Evolutionary conservation across 345 rosid species (phyloP).

Genomic region (Mallotus nudiflorus): DNA sequence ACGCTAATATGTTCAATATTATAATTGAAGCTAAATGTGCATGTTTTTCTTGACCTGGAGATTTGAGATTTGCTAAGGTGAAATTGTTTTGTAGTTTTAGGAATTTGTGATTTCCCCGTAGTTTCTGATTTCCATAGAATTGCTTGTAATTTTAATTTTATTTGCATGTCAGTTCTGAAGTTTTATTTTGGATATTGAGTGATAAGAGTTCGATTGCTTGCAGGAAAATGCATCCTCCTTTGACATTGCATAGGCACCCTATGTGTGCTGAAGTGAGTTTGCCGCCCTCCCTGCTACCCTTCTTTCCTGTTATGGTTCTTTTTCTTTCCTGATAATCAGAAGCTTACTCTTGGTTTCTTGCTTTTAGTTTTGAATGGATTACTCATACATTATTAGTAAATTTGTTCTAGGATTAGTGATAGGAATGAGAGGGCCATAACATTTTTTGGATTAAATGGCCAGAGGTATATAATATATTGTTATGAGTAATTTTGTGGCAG

Average conservation of each 20-base stretch:
- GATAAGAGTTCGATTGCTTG: slow-evolving; percentile 1
- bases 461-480: no score
- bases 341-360: neutral
- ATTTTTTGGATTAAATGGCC: no score
- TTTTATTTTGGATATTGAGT: neutral
- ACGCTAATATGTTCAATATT: neutral
- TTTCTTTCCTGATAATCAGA: neutral
- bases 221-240: slow-evolving; percentile 83
- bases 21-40: neutral
- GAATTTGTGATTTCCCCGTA: neutral
- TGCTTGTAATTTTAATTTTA: neutral
- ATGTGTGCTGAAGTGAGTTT: slow-evolving; percentile 85
- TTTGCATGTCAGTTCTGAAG: neutral
- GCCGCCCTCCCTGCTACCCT: neutral
- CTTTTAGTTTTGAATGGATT: neutral
- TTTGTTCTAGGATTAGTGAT: neutral
- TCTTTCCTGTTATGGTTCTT: neutral
- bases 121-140: neutral
- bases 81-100: neutral
- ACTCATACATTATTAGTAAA: no score
- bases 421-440: neutral
- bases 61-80: neutral
- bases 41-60: neutral
- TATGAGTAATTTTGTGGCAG: no score
- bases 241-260: slow-evolving; percentile 86